A percentile compares a stretch with the other conserved stretches of the same genome.
Conservation (phyloP, 2,329 filamentous ascomycete genomes). For the Trichoderma asperellum region DNA sequence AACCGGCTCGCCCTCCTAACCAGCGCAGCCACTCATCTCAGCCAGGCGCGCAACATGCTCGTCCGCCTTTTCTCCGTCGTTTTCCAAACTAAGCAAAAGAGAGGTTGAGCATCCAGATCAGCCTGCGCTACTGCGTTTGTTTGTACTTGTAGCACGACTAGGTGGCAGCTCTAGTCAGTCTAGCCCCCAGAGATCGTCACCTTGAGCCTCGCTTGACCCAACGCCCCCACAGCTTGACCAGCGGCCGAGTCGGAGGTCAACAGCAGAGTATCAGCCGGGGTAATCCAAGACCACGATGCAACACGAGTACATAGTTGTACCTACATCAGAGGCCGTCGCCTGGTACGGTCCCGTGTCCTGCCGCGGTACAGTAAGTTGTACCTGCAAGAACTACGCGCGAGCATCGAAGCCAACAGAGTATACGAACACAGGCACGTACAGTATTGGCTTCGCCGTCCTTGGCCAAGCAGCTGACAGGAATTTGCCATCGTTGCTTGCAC, state of each 20-base stretch:
- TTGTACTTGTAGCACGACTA: not conserved
- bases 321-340: not conserved
- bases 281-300: slow-evolving; percentile 16
- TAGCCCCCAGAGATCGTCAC: slow-evolving; percentile 26
- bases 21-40: not conserved
- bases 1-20: not conserved
- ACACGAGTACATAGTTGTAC: not conserved
- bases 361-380: slow-evolving; percentile 11
- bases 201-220: slow-evolving; percentile 27
- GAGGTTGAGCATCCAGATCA: not conserved
- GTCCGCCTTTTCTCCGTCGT: not conserved
- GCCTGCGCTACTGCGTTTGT: slow-evolving; percentile 5
- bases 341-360: slow-evolving; percentile 23
- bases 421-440: slow-evolving; percentile 5
- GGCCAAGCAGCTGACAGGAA: slow-evolving; percentile 16
- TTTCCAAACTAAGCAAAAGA: not conserved
- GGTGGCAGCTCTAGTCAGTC: slow-evolving; percentile 18
- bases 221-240: slow-evolving; percentile 18
- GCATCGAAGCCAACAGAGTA: slow-evolving; percentile 1
- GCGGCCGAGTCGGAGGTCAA: slow-evolving; percentile 21
- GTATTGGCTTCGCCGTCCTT: not conserved
- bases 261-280: slow-evolving; percentile 16
- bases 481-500: not conserved
- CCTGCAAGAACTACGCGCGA: not conserved
- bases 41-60: not conserved